Percentiles rank a stretch among this genome's conserved stretches.
These are phyloP conservation scores for Euphorbia pulcherrima DNA, from an alignment of 345 rosid genomes.

Conservation along the genomic window DNA sequence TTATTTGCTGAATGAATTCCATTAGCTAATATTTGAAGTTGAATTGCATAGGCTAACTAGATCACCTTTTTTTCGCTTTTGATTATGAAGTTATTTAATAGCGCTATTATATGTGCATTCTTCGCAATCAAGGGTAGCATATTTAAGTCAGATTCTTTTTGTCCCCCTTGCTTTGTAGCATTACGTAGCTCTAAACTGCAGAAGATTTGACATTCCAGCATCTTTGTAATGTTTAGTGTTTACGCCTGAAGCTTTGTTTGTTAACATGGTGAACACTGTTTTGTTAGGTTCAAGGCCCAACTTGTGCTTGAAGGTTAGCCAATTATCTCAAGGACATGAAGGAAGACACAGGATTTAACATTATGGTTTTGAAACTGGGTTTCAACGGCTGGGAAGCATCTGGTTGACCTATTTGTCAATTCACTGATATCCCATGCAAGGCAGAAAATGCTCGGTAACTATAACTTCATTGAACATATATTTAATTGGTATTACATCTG, in stretches of 20 bases:
- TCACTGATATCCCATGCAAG: constrained; percentile 64
- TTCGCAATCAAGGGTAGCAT: neutral
- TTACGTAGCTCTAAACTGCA: neutral
- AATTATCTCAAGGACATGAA: constrained; percentile 61
- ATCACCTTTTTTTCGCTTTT: neutral
- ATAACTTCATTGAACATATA: neutral
- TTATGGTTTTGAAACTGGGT: constrained; percentile 69
- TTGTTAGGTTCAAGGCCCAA: constrained; percentile 78
- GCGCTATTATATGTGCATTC: neutral
- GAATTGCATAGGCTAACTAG: neutral
- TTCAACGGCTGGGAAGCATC: constrained; percentile 92
- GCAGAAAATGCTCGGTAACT: constrained; percentile 27
- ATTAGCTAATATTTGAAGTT: neutral
- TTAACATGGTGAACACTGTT: neutral
- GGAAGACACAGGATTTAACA: constrained; percentile 64
- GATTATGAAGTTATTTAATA: neutral
- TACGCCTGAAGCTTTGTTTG: neutral
- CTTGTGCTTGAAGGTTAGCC: constrained; percentile 72
- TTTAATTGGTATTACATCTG: neutral
- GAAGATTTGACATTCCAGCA: neutral
- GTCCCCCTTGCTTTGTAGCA: no score
- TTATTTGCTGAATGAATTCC: no score
- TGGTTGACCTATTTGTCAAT: constrained; percentile 78
- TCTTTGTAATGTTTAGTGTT: neutral
- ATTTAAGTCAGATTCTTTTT: neutral